Evolutionary conservation across 768 basidiomycete genomes (phyloP).

Genomic region (Gautieria morchelliformis): DNA sequence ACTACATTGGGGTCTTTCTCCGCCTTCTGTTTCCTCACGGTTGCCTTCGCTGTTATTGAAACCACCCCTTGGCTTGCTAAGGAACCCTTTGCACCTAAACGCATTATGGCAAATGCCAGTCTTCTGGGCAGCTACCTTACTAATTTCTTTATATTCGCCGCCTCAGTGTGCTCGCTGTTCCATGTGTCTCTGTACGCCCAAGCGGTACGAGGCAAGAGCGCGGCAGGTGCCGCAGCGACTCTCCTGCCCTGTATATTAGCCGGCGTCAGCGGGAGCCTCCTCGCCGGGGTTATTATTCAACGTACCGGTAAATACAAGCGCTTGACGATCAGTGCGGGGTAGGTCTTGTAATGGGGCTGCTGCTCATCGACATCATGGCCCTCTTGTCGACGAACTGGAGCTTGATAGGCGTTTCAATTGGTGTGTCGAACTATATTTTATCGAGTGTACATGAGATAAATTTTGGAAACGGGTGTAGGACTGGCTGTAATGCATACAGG

Average conservation of each 20-base stretch:
- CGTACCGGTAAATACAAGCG: conserved; percentile 47
- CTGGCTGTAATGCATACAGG: conserved; percentile 28
- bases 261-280: conserved; percentile 39
- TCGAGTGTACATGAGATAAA: neutral
- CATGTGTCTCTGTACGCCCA: conserved; percentile 49
- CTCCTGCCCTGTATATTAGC: conserved; percentile 40
- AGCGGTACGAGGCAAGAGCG: conserved; percentile 39
- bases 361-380: neutral
- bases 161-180: conserved; percentile 38
- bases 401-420: neutral
- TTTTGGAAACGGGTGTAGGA: conserved; percentile 17
- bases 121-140: conserved; percentile 47
- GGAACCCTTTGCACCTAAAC: conserved; percentile 52
- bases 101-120: conserved; percentile 40
- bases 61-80: conserved; percentile 30
- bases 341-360: neutral
- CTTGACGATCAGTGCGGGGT: conserved; percentile 35
- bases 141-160: conserved; percentile 46
- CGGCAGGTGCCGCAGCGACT: conserved; percentile 42
- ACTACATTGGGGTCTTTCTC: neutral
- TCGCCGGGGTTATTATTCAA: conserved; percentile 46
- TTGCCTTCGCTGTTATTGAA: conserved; percentile 38
- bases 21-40: conserved; percentile 18
- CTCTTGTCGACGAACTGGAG: neutral
- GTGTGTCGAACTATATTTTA: neutral